A percentile compares a stretch with the other conserved stretches of the same genome.
Evolutionary conservation across 805 yeast genomes (phyloP).

Genomic region (Pichia phayaonensis): DNA sequence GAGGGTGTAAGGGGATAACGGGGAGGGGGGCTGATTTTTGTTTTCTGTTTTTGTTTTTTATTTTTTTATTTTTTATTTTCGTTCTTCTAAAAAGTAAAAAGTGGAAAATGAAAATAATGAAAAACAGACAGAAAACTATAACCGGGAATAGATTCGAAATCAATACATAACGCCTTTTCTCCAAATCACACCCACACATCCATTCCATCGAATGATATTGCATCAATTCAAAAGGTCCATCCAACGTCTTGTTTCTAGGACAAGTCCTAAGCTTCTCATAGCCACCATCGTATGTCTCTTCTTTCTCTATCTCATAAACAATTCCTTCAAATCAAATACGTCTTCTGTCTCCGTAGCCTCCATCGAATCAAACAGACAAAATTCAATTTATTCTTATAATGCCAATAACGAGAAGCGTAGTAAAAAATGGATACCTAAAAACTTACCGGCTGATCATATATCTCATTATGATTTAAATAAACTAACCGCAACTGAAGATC

Average conservation of each 20-base stretch:
- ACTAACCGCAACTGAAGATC: conserved; percentile 61
- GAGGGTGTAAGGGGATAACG: too few relatives aligned
- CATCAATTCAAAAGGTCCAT: not conserved
- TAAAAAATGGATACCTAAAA: conserved; percentile 41
- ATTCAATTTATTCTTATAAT: conserved; percentile 27
- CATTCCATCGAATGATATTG: too few relatives aligned
- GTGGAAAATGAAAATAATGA: too few relatives aligned
- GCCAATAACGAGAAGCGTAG: conserved; percentile 28
- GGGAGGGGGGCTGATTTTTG: too few relatives aligned
- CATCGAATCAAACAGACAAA: conserved; percentile 1
- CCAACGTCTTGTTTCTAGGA: not conserved
- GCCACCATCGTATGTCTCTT: not conserved
- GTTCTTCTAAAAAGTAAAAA: too few relatives aligned
- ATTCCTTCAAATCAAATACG: not conserved
- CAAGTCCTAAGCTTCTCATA: not conserved
- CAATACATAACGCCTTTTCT: too few relatives aligned
- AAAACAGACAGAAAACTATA: too few relatives aligned
- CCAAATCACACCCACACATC: too few relatives aligned
- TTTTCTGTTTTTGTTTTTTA: too few relatives aligned
- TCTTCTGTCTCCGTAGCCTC: not conserved
- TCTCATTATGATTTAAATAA: conserved; percentile 80
- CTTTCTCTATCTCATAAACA: not conserved
- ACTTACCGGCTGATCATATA: conserved; percentile 64
- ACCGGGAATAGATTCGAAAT: too few relatives aligned
- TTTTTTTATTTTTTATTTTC: too few relatives aligned